Evolutionary conservation across 2,329 filamentous ascomycete genomes (phyloP).

Genomic region (Colletotrichum sp.): DNA sequence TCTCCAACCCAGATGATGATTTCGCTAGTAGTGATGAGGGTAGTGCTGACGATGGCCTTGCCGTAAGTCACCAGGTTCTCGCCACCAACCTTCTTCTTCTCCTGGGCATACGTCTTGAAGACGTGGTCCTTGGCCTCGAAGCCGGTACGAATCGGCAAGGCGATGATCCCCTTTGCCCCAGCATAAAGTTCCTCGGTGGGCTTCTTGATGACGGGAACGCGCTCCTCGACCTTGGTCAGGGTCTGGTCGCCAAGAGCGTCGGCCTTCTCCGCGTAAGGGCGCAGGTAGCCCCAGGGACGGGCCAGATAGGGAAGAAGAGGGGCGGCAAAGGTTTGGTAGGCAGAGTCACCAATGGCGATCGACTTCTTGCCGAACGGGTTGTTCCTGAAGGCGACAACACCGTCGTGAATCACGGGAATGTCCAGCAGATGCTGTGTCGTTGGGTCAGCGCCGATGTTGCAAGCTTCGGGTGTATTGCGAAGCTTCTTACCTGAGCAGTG

Average conservation of each 20-base stretch:
- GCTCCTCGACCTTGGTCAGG: slow-evolving; percentile 72
- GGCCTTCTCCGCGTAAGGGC: slow-evolving; percentile 83
- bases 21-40: slow-evolving; percentile 70
- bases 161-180: slow-evolving; percentile 65
- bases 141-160: slow-evolving; percentile 67
- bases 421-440: slow-evolving; percentile 74
- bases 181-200: slow-evolving; percentile 73
- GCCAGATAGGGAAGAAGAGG: slow-evolving; percentile 80
- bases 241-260: slow-evolving; percentile 78
- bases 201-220: slow-evolving; percentile 77
- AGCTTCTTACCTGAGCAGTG: slow-evolving; percentile 52
- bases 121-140: slow-evolving; percentile 68
- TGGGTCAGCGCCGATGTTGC: background rate
- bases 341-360: slow-evolving; percentile 74
- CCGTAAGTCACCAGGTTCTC: slow-evolving; percentile 69
- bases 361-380: slow-evolving; percentile 87
- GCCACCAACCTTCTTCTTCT: slow-evolving; percentile 68
- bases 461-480: background rate
- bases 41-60: slow-evolving; percentile 73
- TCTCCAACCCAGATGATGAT: slow-evolving; percentile 65
- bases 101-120: slow-evolving; percentile 58
- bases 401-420: slow-evolving; percentile 84
- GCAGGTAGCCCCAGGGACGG: slow-evolving; percentile 81
- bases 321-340: slow-evolving; percentile 78
- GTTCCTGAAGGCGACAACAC: slow-evolving; percentile 77